phyloP scores from a whole-genome alignment of 306 rosid species.

The Fragaria ananassa region DNA sequence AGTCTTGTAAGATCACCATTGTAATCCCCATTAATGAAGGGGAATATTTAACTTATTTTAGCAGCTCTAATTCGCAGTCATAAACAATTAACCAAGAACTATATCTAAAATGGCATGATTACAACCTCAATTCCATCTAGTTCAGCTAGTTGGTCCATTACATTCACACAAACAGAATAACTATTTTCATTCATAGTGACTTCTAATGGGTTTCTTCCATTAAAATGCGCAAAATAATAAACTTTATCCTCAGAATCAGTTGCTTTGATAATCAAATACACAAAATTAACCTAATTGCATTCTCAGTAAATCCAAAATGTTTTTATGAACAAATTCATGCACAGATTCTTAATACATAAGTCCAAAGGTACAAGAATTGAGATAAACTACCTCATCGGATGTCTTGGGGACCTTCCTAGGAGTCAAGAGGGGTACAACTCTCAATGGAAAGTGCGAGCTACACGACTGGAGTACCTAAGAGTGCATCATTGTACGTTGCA shows the following conservation, averaged over 20 bases:
- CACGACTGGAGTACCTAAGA: too few relatives aligned
- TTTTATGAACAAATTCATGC: not conserved
- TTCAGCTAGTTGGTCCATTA: not conserved
- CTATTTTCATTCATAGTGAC: not conserved
- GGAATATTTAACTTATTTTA: not conserved
- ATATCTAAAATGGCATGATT: not conserved
- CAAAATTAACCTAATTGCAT: not conserved
- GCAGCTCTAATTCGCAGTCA: not conserved
- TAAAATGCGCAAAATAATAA: not conserved
- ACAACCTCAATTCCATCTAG: slow-evolving; percentile 4
- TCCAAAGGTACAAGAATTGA: not conserved
- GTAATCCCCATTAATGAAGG: not conserved
- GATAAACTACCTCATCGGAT: slow-evolving; percentile 65
- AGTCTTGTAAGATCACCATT: slow-evolving; percentile 17
- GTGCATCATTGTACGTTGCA: too few relatives aligned
- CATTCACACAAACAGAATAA: not conserved
- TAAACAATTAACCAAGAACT: not conserved
- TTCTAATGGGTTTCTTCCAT: not conserved
- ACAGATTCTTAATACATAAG: not conserved
- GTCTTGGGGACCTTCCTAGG: slow-evolving; percentile 94
- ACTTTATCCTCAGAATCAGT: not conserved
- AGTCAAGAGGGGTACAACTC: slow-evolving; percentile 75
- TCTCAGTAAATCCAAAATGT: not conserved
- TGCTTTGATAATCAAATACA: not conserved
- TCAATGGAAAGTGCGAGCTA: slow-evolving; percentile 31